Evolutionary conservation across 2,329 filamentous ascomycete genomes (phyloP), one percentile per base, ranked within the genome.

Genomic region (Polytolypa hystricis): DNA sequence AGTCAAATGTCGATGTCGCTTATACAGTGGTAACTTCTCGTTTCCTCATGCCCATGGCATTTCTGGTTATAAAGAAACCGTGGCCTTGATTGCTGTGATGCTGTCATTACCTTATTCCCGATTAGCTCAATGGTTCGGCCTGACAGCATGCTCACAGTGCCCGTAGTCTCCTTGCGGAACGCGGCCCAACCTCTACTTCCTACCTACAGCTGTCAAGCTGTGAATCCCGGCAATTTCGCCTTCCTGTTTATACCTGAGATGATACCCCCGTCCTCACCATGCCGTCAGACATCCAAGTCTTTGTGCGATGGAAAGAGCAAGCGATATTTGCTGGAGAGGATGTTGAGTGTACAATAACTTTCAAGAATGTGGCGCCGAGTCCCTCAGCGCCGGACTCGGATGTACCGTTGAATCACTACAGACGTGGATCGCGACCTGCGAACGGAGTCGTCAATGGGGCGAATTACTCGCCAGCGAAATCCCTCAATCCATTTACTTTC

Each of bases 321-420:
- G 87, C 84, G 43, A 84, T 98, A 52, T 98, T 96, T 64, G 84
- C 91, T 39, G 91, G 91, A 61, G 91, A 98, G 69, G 82, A 94
- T 55, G 75, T 96, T 54, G 84, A 87, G 65, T 96, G 91, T 64
- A 86, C 80, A 48, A 93, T 98, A 59, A 95, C 84, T 34, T 98
- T 98, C 66, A 89, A 82, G 64, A 98, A 98, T 58, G 73, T 87
- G 33, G 67, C 72, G 19, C 59, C 72, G 33, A 64, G 62, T 26
- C 53, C 48, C 42, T 47, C 45, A 37, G 50, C 51, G 30, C 54
- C 61, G 19, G 39, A 54, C 33, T 47, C 42, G 44, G 48, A 47
- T 46, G 47, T 44, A 31, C 39, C 46, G 21, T 53, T 54, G 40
- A 45, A 39, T 30, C 57, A 61, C 43, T 55, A 60, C 41, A 51